phyloP scores from a whole-genome alignment of 768 basidiomycete genomes.

The Tricholoma sp. region DNA sequence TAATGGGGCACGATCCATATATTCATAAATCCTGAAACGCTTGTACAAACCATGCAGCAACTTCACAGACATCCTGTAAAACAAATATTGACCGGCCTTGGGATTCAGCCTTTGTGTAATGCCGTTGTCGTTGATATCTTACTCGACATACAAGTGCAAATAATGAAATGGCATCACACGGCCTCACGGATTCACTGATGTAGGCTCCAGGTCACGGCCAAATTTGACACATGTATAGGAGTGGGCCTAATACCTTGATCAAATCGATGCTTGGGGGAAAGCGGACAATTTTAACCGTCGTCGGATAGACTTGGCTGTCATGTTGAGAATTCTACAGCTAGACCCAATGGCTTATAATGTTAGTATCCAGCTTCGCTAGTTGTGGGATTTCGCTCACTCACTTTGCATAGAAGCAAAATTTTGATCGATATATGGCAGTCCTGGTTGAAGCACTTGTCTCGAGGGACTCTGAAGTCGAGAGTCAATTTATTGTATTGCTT shows the following conservation, averaged over 20 bases:
- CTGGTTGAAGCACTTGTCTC: conserved; percentile 51
- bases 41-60: no score
- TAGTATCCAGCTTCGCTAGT: conserved; percentile 15
- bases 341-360: conserved; percentile 62
- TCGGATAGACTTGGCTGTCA: conserved; percentile 60
- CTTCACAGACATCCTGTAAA: no score
- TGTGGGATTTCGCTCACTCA: not conserved
- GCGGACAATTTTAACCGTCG: conserved; percentile 17
- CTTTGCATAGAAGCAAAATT: conserved; percentile 30
- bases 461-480: conserved; percentile 44
- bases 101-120: no score
- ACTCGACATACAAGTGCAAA: no score
- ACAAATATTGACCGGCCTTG: no score
- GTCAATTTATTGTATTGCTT: conserved; percentile 52
- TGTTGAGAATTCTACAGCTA: conserved; percentile 47
- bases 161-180: no score
- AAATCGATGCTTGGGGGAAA: conserved; percentile 46
- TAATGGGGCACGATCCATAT: no score
- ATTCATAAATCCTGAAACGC: no score
- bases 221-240: conserved; percentile 32
- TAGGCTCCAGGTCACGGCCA: not conserved
- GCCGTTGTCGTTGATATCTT: no score
- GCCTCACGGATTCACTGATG: no score
- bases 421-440: conserved; percentile 47
- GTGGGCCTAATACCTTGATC: conserved; percentile 55